Percentiles rank a stretch among this genome's conserved stretches.
These are phyloP conservation scores for Pseudoturritis turrita DNA, from an alignment of 345 rosid genomes.

Conservation along the genomic window DNA sequence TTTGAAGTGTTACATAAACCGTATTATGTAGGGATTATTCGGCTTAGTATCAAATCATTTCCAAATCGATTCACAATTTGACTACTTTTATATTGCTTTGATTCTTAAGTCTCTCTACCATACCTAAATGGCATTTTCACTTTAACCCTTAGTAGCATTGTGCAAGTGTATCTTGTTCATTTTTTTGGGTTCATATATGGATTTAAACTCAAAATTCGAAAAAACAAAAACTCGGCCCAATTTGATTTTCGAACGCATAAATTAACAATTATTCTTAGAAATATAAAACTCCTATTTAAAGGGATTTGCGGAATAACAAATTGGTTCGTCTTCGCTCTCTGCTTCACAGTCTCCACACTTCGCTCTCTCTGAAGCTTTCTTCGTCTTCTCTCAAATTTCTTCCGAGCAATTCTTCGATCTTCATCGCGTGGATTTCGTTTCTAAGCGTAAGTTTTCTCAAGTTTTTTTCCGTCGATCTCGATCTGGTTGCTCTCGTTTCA, in stretches of 20 bases:
- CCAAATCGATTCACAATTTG: not conserved
- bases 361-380: not conserved
- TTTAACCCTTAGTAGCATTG: not conserved
- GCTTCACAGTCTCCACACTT: not conserved
- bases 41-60: not conserved
- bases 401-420: not conserved
- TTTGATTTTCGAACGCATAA: not conserved
- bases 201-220: not conserved
- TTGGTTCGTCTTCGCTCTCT: not conserved
- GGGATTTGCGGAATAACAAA: not conserved
- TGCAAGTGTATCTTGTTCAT: too few species aligned
- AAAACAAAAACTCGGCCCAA: not conserved
- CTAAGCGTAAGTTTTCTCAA: conserved; percentile 9
- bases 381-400: not conserved
- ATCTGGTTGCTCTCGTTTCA: not conserved
- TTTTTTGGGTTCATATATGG: not conserved
- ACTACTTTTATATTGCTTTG: not conserved
- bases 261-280: not conserved
- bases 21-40: not conserved
- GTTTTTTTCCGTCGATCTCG: not conserved
- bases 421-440: not conserved
- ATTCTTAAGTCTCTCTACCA: not conserved
- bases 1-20: not conserved
- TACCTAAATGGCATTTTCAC: not conserved
- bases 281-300: not conserved